These are phyloP conservation scores for Silene uniflora DNA, from an alignment of 148 eudicot genomes.

Conservation along the genomic window DNA sequence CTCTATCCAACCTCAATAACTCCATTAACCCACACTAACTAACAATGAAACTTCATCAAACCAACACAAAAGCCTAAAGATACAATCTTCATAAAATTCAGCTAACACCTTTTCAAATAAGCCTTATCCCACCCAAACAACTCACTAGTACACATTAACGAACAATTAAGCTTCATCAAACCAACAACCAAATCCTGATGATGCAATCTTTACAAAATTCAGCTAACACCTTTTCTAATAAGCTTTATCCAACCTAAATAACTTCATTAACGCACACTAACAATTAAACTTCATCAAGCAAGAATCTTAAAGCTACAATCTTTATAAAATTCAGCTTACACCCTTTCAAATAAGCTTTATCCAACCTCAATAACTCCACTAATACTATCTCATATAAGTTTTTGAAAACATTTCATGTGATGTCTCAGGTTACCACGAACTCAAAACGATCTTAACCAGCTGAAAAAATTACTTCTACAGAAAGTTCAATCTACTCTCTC, in stretches of 20 bases:
- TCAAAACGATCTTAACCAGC: not conserved
- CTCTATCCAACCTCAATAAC: not conserved
- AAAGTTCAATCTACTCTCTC: not conserved
- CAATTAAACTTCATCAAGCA: conserved; percentile 2
- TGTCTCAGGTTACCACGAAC: not conserved
- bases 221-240: not conserved
- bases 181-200: too few relatives aligned
- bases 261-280: not conserved
- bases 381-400: not conserved
- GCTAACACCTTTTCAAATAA: too few relatives aligned
- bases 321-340: too few relatives aligned
- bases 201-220: too few relatives aligned
- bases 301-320: not conserved
- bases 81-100: not conserved
- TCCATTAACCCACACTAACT: not conserved
- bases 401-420: not conserved
- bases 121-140: too few relatives aligned
- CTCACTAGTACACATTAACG: too few relatives aligned
- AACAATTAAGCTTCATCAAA: too few relatives aligned
- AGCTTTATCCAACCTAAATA: not conserved
- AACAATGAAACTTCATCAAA: conserved; percentile 7
- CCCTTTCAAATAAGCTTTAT: too few relatives aligned
- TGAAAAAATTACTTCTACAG: too few relatives aligned
- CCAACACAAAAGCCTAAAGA: not conserved
- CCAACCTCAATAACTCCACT: not conserved